Evolutionary conservation across 805 yeast genomes (phyloP), one percentile per base, ranked within the genome.

Genomic region (Candida odintsovae): DNA sequence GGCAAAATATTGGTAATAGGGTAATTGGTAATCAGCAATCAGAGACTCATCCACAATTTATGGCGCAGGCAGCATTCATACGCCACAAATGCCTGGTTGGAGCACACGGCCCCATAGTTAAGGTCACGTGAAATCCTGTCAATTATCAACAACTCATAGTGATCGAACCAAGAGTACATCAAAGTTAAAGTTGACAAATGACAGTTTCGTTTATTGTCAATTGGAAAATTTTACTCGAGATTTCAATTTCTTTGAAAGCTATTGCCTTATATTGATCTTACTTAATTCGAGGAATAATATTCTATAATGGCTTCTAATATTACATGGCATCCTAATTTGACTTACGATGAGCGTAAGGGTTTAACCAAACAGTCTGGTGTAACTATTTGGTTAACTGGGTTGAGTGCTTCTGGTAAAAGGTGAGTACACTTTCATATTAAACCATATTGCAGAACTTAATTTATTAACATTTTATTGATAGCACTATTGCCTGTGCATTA

Each of bases 381-480:
- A 47, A 92, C 98, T 20, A 73, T 92, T 40, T 92, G 98, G 98
- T 75, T 92, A 57, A 92, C 98, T 13, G 98, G 98, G 6, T 75
- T 92, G 51, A 86, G 95, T 54, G 98, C 97, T 10, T 85, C 95
- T 43, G 98, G 98, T 49, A 92, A 92, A 67, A 81, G 59, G 63
- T 58, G 31, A 22, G 58, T 42, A 29, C 16, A n/a, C 4, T 29
- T 18, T 29, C 19, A 22, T 16, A 12, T 12, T 6, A 16, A 3
- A 18, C n/a, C n/a, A n/a, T n/a, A n/a, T n/a, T n/a, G n/a, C n/a
- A n/a, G n/a, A n/a, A n/a, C n/a, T n/a, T n/a, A n/a, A 21, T 16
- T 18, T 42, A 48, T 49, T 45, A 45, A 47, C 44, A 15, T 23
- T 25, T 15, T 15, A 21, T 11, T 13, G 21, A 18, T 13, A 41